Evolutionary conservation across 371 early-diverging fungal genomes (phyloP).

Genomic region (Entomophthora muscae): DNA sequence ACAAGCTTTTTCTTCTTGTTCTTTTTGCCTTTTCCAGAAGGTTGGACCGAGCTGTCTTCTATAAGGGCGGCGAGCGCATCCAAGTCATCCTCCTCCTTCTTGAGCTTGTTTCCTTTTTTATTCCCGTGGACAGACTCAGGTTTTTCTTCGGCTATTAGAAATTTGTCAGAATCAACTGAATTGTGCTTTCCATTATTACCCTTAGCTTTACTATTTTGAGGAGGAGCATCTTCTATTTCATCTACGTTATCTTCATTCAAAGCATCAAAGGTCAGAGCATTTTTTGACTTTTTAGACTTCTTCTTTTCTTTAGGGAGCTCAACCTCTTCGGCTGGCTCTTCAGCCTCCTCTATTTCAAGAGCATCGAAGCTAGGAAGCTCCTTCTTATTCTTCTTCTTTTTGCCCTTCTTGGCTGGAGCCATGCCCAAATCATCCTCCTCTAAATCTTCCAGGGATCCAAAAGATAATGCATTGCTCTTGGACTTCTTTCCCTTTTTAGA

Average conservation of each 20-base stretch:
- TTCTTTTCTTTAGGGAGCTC: background rate
- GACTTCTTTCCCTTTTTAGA: background rate
- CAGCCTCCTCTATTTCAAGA: background rate
- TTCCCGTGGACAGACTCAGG: background rate
- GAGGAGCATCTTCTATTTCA: background rate
- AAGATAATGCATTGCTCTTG: background rate
- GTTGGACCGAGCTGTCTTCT: background rate
- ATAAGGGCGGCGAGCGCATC: conserved; percentile 2
- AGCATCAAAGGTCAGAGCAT: background rate
- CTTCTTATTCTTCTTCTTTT: background rate
- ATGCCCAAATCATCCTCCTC: background rate
- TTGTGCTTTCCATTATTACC: background rate
- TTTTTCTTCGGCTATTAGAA: background rate
- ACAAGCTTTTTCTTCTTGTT: background rate
- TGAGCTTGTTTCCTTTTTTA: background rate
- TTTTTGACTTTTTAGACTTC: background rate
- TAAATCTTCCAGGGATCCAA: background rate
- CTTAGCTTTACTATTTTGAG: background rate
- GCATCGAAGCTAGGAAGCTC: background rate
- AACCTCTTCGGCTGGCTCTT: background rate
- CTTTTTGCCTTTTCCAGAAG: background rate
- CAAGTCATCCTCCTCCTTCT: background rate
- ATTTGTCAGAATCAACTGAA: background rate
- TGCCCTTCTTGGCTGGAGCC: background rate
- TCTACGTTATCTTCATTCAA: background rate